Evolutionary conservation across 1,284 basidiomycete species (phyloP), one percentile per base, ranked within the genome.

Genomic region (Malassezia slooffiae): DNA sequence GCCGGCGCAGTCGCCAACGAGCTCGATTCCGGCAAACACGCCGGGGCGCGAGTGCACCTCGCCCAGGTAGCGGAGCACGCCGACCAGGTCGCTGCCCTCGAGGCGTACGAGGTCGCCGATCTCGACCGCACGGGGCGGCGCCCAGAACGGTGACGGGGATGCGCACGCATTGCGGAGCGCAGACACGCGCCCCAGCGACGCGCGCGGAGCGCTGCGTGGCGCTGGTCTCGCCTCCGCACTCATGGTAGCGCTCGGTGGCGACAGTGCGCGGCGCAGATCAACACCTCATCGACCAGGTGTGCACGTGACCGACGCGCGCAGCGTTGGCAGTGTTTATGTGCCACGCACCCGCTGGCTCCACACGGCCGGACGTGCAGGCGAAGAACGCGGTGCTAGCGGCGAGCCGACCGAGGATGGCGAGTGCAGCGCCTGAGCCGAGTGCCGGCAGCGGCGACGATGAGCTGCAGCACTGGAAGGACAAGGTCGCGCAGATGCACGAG

Each of bases 1-100:
- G n/a, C 91, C 89, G 12, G 46, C 46, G 23, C 58, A 59, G 13
- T 55, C 55, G 15, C 62, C 63, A 3, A 57, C 55, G 4, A 68
- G 55, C 43, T 68, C 65, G 34, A 68, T 51, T 19, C 65, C 65
- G 1, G 65, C 65, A 39, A 55, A 68, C 41, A 50, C 47, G 23
- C 62, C 65, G 11, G 53, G 39, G 32, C 55, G 57, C 50, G 55
- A 55, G 2, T 58, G 38, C 10, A 68, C 62, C 0, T 58, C 50
- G 2, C 65, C 65, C 30, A 67, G 52, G 39, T 62, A 58, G 33
- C 65, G 57, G 27, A 68, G 52, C 2, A 65, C 59, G 31, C 65
- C 65, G 12, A 51, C 50, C 13, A 63, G 46, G 21, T 54, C 54
- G 23, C 50, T 54, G 8, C 50, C 57, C 21, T 60, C 59, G 43